Evolutionary conservation across 345 rosid species (phyloP), one percentile per base, ranked within the genome.

Genomic region (Cardamine chenopodiifolia): DNA sequence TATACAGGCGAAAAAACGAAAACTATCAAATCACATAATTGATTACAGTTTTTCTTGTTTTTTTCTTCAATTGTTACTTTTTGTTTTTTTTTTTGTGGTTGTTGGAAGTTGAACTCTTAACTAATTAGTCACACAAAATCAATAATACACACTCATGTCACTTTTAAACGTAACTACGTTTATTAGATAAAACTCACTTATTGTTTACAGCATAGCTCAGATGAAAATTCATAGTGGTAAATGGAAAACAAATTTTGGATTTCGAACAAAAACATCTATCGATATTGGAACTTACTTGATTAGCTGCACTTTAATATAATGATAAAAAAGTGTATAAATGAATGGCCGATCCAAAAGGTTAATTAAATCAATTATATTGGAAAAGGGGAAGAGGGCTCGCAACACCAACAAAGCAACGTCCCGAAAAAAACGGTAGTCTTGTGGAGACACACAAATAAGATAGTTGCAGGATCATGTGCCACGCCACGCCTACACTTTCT

Each of bases 401-500:
- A 71, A 70, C 80, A 77, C 8, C 48, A 64, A 57, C 37, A 77
- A 64, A 71, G 76, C 80, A 77, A 77, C 15, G 66, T 32, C 45
- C 76, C 76, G 76, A 35, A 49, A 77, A 71, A 56, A 66, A 49
- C 76, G 80, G 80, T 70, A 71, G 76, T 55, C 59, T 64, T 64
- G 80, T 57, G 76, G 80, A 76, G 70, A 70, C 75, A 76, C 59
- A 69, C 52, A 69, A 54, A 62, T 62, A 44, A 69, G 75, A 70
- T 77, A 70, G 80, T 70, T 64, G 66, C 71, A 56, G 5, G 61
- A 63, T 70, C 80, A 77, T 77, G 80, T 77, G 80, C 80, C 72
- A 70, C 80, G 80, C 80, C 72, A 70, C 80, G 76, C 80, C 75
- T 70, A 70, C 75, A 6, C 71, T 54, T 76, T 69, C 70, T 70